phyloP scores from a whole-genome alignment of 139 green algal genomes.

The Coelastrella sp. region DNA sequence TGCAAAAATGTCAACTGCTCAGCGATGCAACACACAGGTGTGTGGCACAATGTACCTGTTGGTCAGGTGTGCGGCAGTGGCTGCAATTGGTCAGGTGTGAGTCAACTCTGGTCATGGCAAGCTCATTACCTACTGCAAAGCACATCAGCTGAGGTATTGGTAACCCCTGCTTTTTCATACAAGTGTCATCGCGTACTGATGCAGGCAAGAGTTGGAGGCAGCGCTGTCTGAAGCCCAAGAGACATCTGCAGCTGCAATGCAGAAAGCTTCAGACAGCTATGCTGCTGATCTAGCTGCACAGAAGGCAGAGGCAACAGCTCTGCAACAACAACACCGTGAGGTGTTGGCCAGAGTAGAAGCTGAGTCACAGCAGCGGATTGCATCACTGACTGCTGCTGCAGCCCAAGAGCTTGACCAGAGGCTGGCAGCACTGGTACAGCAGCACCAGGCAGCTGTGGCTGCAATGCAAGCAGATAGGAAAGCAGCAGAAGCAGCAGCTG shows the following conservation, averaged over 20 bases:
- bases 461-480: constrained; percentile 36
- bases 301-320: neutral
- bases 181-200: neutral
- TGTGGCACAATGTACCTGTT: no score
- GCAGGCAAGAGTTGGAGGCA: constrained; percentile 36
- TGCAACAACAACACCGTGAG: neutral
- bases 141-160: no score
- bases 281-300: neutral
- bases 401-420: neutral
- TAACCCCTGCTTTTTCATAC: no score
- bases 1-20: neutral
- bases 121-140: no score
- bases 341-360: neutral
- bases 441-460: constrained; percentile 37
- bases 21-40: neutral
- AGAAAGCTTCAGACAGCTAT: constrained; percentile 36
- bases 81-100: no score
- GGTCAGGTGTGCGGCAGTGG: no score
- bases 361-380: neutral
- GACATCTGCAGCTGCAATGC: neutral
- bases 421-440: constrained; percentile 15
- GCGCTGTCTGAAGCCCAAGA: neutral
- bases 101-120: no score
- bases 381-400: constrained; percentile 4
- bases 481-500: neutral